Evolutionary conservation across 306 rosid species (phyloP).

Genomic region (Cucumis cinereus): DNA sequence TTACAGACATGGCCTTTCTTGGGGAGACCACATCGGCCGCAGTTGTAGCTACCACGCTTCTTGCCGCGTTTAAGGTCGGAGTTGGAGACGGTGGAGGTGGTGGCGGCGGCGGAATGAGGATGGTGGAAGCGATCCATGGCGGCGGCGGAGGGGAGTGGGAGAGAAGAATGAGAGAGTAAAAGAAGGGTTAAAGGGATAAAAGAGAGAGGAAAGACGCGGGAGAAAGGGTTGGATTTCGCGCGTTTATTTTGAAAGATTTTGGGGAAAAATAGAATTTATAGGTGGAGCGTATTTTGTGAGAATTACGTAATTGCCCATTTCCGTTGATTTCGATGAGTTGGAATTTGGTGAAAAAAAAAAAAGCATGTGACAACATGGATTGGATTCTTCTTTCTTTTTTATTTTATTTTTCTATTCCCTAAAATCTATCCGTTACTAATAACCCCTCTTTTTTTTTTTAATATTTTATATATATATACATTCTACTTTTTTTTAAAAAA

Average conservation of each 20-base stretch:
- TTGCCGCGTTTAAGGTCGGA: conserved; percentile 32
- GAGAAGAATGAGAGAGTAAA: neutral
- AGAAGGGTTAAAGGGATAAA: neutral
- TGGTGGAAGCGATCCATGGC: conserved; percentile 34
- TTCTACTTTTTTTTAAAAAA: too few species aligned
- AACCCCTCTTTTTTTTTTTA: neutral
- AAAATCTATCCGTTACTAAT: neutral
- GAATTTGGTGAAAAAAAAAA: neutral
- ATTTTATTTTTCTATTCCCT: neutral
- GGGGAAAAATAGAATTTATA: neutral
- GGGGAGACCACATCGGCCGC: conserved; percentile 84
- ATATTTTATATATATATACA: too few species aligned
- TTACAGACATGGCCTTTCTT: conserved; percentile 77
- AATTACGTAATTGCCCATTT: neutral
- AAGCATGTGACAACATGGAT: neutral
- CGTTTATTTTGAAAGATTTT: conserved; percentile 23
- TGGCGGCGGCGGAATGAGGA: conserved; percentile 14
- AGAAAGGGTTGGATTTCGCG: conserved; percentile 32
- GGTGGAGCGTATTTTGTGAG: conserved; percentile 8
- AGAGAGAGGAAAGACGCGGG: conserved; percentile 25
- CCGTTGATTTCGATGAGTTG: conserved; percentile 7
- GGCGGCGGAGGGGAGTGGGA: neutral
- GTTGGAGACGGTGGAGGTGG: conserved; percentile 11
- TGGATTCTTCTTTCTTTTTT: neutral
- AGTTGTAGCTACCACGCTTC: conserved; percentile 72